phyloP scores from a whole-genome alignment of 257 asterid genomes.

The Knoxia roxburghii region DNA sequence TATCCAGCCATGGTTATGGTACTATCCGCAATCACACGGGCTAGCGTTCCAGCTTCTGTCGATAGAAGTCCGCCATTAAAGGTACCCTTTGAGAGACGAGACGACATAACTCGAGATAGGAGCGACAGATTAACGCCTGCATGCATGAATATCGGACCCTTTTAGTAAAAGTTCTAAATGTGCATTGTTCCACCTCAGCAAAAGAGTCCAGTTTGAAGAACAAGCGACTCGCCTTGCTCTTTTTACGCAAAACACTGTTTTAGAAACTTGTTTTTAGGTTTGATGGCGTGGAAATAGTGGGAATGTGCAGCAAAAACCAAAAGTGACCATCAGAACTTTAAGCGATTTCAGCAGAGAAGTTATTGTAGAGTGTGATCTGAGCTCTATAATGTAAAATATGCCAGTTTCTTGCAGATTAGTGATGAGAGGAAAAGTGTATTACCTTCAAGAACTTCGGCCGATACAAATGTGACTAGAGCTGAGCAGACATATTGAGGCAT shows the following conservation, averaged over 20 bases:
- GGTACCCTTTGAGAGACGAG: constrained; percentile 62
- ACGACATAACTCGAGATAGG: constrained; percentile 69
- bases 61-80: constrained; percentile 66
- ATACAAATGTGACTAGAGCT: constrained; percentile 62
- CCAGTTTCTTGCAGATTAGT: background rate
- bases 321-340: too few species aligned
- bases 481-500: constrained; percentile 65
- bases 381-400: background rate
- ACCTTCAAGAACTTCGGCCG: constrained; percentile 89
- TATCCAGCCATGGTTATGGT: constrained; percentile 59
- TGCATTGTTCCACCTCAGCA: too few species aligned
- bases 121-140: constrained; percentile 65
- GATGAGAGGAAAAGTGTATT: background rate
- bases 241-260: too few species aligned
- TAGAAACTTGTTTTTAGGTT: too few species aligned
- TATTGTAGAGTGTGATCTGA: background rate
- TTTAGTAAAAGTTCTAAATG: background rate
- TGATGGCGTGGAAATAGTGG: too few species aligned
- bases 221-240: too few species aligned
- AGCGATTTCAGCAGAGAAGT: background rate
- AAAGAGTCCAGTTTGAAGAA: too few species aligned
- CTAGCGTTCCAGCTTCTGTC: constrained; percentile 73
- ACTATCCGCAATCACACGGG: constrained; percentile 62
- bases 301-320: too few species aligned
- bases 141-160: background rate